Percentiles rank a stretch among this genome's conserved stretches.
These are phyloP conservation scores for Penicillium sp. DNA, from an alignment of 2,329 filamentous ascomycete species.

Conservation along the genomic window DNA sequence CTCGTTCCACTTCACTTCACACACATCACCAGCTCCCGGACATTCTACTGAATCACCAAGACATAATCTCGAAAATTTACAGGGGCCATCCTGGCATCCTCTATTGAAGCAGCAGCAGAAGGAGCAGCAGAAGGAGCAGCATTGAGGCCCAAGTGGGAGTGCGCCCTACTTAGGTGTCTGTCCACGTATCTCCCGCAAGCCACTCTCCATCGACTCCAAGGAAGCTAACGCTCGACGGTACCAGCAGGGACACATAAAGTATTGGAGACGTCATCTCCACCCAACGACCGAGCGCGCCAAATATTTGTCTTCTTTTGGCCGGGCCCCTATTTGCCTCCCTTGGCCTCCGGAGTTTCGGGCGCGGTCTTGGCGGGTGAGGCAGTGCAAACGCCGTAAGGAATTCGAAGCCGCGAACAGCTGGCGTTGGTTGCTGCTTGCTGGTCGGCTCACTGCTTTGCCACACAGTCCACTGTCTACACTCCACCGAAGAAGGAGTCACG, in stretches of 20 bases:
- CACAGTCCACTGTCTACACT: too few relatives aligned
- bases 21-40: too few relatives aligned
- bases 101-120: too few relatives aligned
- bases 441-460: too few relatives aligned
- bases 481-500: neutral
- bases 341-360: neutral
- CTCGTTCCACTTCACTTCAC: too few relatives aligned
- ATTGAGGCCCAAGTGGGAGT: neutral
- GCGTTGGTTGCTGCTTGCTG: neutral
- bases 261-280: slow-evolving; percentile 5
- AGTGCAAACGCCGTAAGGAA: neutral
- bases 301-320: slow-evolving; percentile 1
- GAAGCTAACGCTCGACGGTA: neutral
- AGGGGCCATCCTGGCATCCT: too few relatives aligned
- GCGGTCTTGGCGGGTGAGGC: slow-evolving; percentile 1
- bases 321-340: slow-evolving; percentile 1
- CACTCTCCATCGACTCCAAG: neutral
- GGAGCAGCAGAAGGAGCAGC: too few relatives aligned
- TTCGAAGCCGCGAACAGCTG: neutral
- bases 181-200: too few relatives aligned
- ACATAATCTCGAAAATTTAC: neutral
- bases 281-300: slow-evolving; percentile 1
- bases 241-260: neutral
- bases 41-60: too few relatives aligned
- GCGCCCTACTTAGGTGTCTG: too few relatives aligned